Evolutionary conservation across 495 filamentous ascomycete genomes (phyloP).

Genomic region (Emericellopsis terricola): DNA sequence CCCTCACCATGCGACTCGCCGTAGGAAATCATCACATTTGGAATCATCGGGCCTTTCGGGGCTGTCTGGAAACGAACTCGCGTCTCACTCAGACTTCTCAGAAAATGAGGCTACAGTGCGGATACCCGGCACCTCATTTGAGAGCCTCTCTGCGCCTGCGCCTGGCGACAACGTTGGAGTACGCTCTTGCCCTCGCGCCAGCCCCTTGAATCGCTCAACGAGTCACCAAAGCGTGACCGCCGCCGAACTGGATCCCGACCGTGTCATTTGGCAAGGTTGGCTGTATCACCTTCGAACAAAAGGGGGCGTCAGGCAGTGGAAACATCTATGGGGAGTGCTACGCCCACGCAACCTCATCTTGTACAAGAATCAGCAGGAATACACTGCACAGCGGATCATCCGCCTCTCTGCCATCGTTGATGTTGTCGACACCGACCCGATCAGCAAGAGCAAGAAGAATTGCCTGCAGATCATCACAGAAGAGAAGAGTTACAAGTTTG

Average conservation of each 20-base stretch:
- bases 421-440: slow-evolving; percentile 78
- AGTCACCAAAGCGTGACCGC: slow-evolving; percentile 38
- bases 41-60: slow-evolving; percentile 47
- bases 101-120: slow-evolving; percentile 42
- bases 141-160: slow-evolving; percentile 22
- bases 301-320: slow-evolving; percentile 84
- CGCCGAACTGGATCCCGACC: slow-evolving; percentile 36
- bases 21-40: slow-evolving; percentile 25
- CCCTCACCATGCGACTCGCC: slow-evolving; percentile 18
- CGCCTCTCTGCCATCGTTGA: slow-evolving; percentile 68
- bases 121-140: slow-evolving; percentile 21
- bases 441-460: slow-evolving; percentile 64
- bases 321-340: slow-evolving; percentile 84
- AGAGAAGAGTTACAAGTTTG: slow-evolving; percentile 82
- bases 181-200: background rate
- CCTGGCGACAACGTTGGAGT: slow-evolving; percentile 1
- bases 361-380: slow-evolving; percentile 88
- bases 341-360: slow-evolving; percentile 71
- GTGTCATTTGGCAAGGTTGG: slow-evolving; percentile 84
- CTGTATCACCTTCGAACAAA: slow-evolving; percentile 73
- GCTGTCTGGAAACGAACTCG: slow-evolving; percentile 60
- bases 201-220: slow-evolving; percentile 5
- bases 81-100: slow-evolving; percentile 81
- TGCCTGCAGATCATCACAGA: slow-evolving; percentile 92
- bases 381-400: slow-evolving; percentile 69